These are phyloP conservation scores for Suillus occidentalis DNA, from an alignment of 768 basidiomycete genomes.

Conservation along the genomic window DNA sequence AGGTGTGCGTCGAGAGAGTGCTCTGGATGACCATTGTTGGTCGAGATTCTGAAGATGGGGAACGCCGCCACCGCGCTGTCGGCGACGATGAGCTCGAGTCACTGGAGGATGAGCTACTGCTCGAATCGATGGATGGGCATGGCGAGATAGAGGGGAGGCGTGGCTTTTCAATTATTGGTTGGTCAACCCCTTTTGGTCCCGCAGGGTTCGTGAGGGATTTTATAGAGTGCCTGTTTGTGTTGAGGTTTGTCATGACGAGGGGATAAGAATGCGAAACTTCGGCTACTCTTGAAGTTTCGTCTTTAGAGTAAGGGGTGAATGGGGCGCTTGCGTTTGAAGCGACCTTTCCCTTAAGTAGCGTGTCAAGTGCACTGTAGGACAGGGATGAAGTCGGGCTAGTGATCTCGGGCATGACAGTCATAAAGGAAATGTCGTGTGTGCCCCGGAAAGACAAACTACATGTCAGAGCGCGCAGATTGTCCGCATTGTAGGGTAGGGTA, in stretches of 20 bases:
- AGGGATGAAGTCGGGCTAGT: constrained; percentile 33
- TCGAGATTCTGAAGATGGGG: constrained; percentile 32
- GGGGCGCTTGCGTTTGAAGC: constrained; percentile 19
- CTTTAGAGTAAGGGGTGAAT: constrained; percentile 8
- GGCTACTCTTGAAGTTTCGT: constrained; percentile 20
- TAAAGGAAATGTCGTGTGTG: constrained; percentile 24
- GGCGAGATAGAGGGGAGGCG: constrained; percentile 30
- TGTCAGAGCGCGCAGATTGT: constrained; percentile 30
- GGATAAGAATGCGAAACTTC: constrained; percentile 4
- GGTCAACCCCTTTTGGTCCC: constrained; percentile 24
- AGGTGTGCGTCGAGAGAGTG: constrained; percentile 39
- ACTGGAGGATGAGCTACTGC: constrained; percentile 16
- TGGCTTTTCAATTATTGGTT: constrained; percentile 28
- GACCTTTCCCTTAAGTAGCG: constrained; percentile 32
- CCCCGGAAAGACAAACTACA: constrained; percentile 23
- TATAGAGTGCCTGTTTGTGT: constrained; percentile 31
- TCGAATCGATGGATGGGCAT: constrained; percentile 27
- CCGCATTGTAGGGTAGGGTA: constrained; percentile 33
- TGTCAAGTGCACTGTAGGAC: constrained; percentile 30
- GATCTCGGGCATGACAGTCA: constrained; percentile 25
- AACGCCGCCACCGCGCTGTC: constrained; percentile 31
- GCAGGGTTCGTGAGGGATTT: constrained; percentile 29
- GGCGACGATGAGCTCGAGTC: constrained; percentile 27
- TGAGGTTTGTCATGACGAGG: constrained; percentile 23
- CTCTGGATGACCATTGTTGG: constrained; percentile 49